Percentiles rank a stretch among this genome's conserved stretches.
These are phyloP conservation scores for Suhomyces kilbournensis DNA, from an alignment of 805 yeast genomes.

Conservation along the genomic window DNA sequence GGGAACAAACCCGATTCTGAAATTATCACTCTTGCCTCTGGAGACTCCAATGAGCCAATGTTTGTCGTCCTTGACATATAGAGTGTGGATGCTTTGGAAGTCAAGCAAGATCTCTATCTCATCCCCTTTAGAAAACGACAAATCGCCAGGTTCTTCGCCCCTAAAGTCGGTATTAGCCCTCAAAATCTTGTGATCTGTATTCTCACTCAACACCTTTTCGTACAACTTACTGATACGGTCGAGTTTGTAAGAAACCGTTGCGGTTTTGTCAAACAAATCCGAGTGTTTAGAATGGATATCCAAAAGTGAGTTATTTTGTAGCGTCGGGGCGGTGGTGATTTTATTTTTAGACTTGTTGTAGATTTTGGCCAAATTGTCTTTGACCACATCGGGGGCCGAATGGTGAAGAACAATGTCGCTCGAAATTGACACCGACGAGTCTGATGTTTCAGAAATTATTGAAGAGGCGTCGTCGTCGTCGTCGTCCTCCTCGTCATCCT, in stretches of 20 bases:
- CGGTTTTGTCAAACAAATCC: conserved; percentile 13
- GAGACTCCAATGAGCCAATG: conserved; percentile 36
- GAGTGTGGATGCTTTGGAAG: conserved; percentile 23
- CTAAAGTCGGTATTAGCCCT: conserved; percentile 23
- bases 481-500: conserved; percentile 4
- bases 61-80: conserved; percentile 15
- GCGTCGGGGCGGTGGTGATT: conserved; percentile 29
- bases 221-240: conserved; percentile 23
- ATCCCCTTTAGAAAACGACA: conserved; percentile 34
- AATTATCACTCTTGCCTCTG: conserved; percentile 6
- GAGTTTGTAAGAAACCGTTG: conserved; percentile 26
- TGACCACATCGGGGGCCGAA: conserved; percentile 15
- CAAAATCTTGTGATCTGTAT: conserved; percentile 6
- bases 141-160: conserved; percentile 37
- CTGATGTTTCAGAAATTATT: conserved; percentile 10
- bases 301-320: conserved; percentile 6
- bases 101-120: conserved; percentile 30
- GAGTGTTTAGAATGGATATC: conserved; percentile 7
- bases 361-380: conserved; percentile 20
- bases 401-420: conserved; percentile 13
- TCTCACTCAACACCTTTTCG: conserved; percentile 10
- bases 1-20: conserved; percentile 39
- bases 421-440: conserved; percentile 16
- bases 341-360: conserved; percentile 36
- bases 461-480: conserved; percentile 12